Conservation (phyloP, 352 stramenopile species). For the Phytopythium boreale region DNA sequence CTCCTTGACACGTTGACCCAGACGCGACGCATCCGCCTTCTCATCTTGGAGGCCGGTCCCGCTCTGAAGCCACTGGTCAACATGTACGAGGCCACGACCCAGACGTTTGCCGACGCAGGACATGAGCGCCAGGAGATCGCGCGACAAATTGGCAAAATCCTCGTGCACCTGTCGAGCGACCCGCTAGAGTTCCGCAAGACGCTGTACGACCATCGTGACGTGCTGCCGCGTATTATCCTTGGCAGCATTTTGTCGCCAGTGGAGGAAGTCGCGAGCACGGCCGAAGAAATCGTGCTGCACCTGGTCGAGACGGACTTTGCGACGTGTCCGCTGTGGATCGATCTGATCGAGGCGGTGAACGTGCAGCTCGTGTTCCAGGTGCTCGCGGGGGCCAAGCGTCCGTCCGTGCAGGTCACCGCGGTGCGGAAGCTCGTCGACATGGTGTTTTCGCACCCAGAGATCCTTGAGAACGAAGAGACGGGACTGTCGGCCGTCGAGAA, state of each 20-base stretch:
- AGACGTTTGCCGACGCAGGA: slow-evolving; percentile 32
- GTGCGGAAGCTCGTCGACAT: slow-evolving; percentile 78
- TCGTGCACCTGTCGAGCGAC: slow-evolving; percentile 71
- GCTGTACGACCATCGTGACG: slow-evolving; percentile 60
- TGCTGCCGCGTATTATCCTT: slow-evolving; percentile 56
- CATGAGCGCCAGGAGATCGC: slow-evolving; percentile 36
- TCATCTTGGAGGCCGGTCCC: slow-evolving; percentile 63
- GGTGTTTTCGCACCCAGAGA: slow-evolving; percentile 55
- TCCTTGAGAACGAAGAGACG: slow-evolving; percentile 44
- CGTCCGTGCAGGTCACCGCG: slow-evolving; percentile 61
- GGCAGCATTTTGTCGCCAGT: slow-evolving; percentile 57
- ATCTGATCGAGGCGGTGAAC: slow-evolving; percentile 64
- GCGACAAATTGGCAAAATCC: slow-evolving; percentile 44
- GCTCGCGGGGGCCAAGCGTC: slow-evolving; percentile 45
- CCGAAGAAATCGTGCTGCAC: slow-evolving; percentile 71
- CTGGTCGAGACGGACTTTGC: slow-evolving; percentile 81
- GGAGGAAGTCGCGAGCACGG: slow-evolving; percentile 48
- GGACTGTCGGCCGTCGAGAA: slow-evolving; percentile 49
- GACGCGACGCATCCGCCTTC: slow-evolving; percentile 59
- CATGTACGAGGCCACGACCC: slow-evolving; percentile 46
- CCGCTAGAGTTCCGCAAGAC: slow-evolving; percentile 79
- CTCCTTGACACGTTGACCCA: slow-evolving; percentile 50
- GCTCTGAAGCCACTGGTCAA: slow-evolving; percentile 51
- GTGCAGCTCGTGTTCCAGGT: slow-evolving; percentile 61
- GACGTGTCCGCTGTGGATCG: slow-evolving; percentile 76